Base-by-base conservation (phyloP, 345 rosid species). In the Eutrema japonicum region DNA sequence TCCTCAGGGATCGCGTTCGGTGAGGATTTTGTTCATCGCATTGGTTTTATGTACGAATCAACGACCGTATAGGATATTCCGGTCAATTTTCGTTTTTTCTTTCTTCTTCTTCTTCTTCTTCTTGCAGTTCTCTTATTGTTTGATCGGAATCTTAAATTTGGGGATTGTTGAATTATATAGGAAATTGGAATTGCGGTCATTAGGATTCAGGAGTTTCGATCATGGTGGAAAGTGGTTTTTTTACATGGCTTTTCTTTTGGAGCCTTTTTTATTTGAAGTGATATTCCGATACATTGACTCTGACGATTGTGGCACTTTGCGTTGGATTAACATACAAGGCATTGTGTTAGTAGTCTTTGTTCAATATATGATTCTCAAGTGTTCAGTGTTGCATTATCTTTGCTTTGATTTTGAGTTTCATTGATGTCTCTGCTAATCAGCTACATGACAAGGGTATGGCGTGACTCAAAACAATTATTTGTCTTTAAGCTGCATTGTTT, bases 21-120 rank as follows among this genome's bases (percentile, higher is more conserved):
- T 71, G 68, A 77, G 76, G 55, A 58, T 64, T 61, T 64, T 38
- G n/a, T 35, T 68, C 48, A 40, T 59, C 8, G 10, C 52, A 7
- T 53, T 33, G 29, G 35, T 37, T 51, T 41, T 29, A 0, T 16
- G 71, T 56, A 66, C 62, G 18, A 73, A 68, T 68, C 16, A 22
- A 13, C 58, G 66, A 56, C 30, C 71, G 13, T 49, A 8, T 51
- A 52, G 4, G 48, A 52, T n/a, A n/a, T n/a, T n/a, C n/a, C n/a
- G n/a, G n/a, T 16, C 13, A n/a, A n/a, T 29, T 2, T 48, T n/a
- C n/a, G n/a, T n/a, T n/a, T n/a, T n/a, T n/a, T n/a, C n/a, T n/a
- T n/a, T n/a, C n/a, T n/a, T n/a, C n/a, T n/a, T n/a, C n/a, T n/a
- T n/a, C n/a, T n/a, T 18, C 10, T 40, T 57, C 5, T 37, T 40